Evolutionary conservation across 495 filamentous ascomycete genomes (phyloP), one percentile per base, ranked within the genome.

Genomic region (Penicillium atrosanguineum): DNA sequence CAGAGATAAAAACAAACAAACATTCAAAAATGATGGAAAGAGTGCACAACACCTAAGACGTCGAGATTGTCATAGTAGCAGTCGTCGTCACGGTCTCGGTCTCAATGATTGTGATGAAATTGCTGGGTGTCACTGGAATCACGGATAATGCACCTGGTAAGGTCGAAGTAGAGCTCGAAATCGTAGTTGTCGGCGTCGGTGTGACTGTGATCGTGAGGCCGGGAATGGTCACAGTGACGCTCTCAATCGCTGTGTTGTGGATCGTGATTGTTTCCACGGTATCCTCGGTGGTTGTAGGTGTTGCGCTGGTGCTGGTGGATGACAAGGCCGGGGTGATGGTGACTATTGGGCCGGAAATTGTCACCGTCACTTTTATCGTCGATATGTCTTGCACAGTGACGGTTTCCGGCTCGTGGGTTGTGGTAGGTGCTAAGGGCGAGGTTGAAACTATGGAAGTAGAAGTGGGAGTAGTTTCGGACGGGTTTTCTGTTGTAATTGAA

Each of bases 61-160:
- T 39, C 16, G 48, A 23, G 7, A 34, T 29, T 26, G 39, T 43
- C 34, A 45, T 50, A 14, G 56, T 59, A 5, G 42, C 49, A 21
- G 60, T 63, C 18, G 42, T 37, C 36, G 59, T 68, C 28, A 48
- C 52, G 23, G 59, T 65, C 44, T 55, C 47, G 4, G 52, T 62
- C 21, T 34, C 31, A 34, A 14, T 34, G 31, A 63, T 21, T 6
- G 52, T 50, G 15, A 58, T 26, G 9, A 50, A 53, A 1, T 47
- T 48, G 23, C 50, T 23, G 1, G 53, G 52, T 8, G 57, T 61
- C 9, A 63, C 16, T 1, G 52, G 53, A n/a, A 45, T 52, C 0
- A 56, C 50, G 12, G 45, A 47, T 20, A 56, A 42, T 43, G 38
- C 20, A 26, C 56, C 56, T 19, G 44, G 16, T 4, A 23, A 29